Evolutionary conservation across 2,329 filamentous ascomycete genomes (phyloP).

Genomic region (Colletotrichum orchidophilum): DNA sequence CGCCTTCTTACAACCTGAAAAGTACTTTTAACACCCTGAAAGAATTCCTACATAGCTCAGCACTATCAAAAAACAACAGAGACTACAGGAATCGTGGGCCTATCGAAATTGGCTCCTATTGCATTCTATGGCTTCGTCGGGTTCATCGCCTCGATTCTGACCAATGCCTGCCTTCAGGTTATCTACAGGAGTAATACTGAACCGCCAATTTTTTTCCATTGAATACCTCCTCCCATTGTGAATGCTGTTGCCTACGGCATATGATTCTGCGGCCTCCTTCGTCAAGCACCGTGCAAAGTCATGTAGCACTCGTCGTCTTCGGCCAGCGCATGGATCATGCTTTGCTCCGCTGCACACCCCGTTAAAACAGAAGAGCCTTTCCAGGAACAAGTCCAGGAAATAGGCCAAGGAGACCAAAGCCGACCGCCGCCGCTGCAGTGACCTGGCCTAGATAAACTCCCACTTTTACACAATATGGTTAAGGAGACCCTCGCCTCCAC

Average conservation of each 20-base stretch:
- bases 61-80: background rate
- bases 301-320: conserved; percentile 79
- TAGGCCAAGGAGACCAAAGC: background rate
- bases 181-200: background rate
- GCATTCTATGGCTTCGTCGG: background rate
- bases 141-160: background rate
- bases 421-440: background rate
- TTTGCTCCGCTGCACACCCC: conserved; percentile 76
- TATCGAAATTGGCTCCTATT: background rate
- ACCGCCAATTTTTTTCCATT: background rate
- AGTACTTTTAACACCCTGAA: background rate
- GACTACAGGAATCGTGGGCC: too few species aligned
- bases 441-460: background rate
- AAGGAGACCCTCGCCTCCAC: conserved; percentile 79
- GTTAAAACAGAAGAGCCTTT: conserved; percentile 73
- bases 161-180: background rate
- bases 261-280: background rate
- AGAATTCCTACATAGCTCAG: background rate
- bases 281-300: background rate
- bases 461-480: conserved; percentile 46
- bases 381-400: conserved; percentile 51
- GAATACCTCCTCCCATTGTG: background rate
- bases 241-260: background rate
- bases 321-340: conserved; percentile 80
- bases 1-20: background rate